Base-by-base conservation (phyloP, 108 stramenopile genomes). In the Conticribra guillardii region DNA sequence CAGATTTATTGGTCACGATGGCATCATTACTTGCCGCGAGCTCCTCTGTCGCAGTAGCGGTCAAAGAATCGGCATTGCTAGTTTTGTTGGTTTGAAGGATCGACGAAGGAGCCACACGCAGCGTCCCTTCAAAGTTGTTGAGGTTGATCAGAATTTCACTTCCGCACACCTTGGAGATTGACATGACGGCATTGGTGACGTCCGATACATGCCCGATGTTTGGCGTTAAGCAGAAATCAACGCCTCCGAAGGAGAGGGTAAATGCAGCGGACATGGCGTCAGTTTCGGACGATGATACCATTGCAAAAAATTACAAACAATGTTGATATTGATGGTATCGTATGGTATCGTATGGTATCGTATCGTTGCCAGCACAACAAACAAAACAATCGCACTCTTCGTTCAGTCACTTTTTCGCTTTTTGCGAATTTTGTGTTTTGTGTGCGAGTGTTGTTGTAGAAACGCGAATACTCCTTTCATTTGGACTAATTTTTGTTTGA, bases 171-270 rank as follows among this genome's bases (percentile, higher is more conserved):
- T 68, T 73, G 29, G 59, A 21, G 34, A 79, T 33, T 31, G 64
- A 73, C 60, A 79, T 11, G 18, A 62, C 77, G 31, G 73, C 37
- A 66, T 64, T 53, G 30, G 55, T 45, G 27, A 69, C 9, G n/a
- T 66, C 46, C 37, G 73, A 16, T 19, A 15, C 52, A 4, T 37
- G 28, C 15, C 18, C 18, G 23, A 21, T n/a, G 60, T 24, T 26
- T 19, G 86, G 84, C 7, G 28, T 58, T 2, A 89, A 65, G 33
- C 46, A 48, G 41, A 89, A 89, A 17, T 84, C 79, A 31, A 89
- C 84, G 15, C 85, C 88, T 28, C 67, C 57, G 61, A 86, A 79
- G 33, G 78, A 73, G 15, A 89, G 76, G 46, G 85, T 86, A 50
- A 89, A 73, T 2, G 76, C 50, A n/a, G 79, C 30, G 11, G 68